Conservation (phyloP, 495 filamentous ascomycete genomes). For the Copromyces sp. region DNA sequence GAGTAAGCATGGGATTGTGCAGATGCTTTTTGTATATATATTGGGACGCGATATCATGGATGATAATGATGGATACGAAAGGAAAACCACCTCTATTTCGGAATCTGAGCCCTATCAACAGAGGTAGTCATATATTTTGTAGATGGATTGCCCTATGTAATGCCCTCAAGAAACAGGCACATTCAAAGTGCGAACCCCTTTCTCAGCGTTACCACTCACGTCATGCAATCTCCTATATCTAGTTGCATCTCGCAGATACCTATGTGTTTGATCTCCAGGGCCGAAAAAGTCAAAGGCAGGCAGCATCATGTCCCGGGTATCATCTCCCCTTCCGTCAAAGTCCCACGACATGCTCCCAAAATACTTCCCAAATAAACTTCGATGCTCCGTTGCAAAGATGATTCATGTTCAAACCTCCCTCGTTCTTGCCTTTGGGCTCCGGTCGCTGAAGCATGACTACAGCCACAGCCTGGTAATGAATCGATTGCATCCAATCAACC, state of each 20-base stretch:
- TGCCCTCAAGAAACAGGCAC: background rate
- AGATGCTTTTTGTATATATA: background rate
- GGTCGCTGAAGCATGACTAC: background rate
- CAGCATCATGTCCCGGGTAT: too few species aligned
- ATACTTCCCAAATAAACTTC: too few species aligned
- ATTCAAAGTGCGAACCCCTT: background rate
- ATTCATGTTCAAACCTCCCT: background rate
- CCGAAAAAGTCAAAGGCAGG: too few species aligned
- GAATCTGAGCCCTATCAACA: background rate
- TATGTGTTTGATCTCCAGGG: background rate
- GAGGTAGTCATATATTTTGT: background rate
- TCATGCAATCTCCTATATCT: background rate
- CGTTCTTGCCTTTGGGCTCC: background rate
- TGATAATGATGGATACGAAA: background rate
- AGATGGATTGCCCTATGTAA: background rate
- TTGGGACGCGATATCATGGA: background rate
- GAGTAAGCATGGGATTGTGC: conserved; percentile 41
- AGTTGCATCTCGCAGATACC: background rate
- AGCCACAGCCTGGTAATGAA: background rate
- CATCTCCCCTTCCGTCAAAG: too few species aligned
- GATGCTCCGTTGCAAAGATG: too few species aligned
- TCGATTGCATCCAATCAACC: background rate
- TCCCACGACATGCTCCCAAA: too few species aligned
- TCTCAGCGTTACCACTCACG: background rate
- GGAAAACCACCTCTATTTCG: background rate